phyloP scores from a whole-genome alignment of 1,284 basidiomycete genomes.

The Sporisorium exsertum region DNA sequence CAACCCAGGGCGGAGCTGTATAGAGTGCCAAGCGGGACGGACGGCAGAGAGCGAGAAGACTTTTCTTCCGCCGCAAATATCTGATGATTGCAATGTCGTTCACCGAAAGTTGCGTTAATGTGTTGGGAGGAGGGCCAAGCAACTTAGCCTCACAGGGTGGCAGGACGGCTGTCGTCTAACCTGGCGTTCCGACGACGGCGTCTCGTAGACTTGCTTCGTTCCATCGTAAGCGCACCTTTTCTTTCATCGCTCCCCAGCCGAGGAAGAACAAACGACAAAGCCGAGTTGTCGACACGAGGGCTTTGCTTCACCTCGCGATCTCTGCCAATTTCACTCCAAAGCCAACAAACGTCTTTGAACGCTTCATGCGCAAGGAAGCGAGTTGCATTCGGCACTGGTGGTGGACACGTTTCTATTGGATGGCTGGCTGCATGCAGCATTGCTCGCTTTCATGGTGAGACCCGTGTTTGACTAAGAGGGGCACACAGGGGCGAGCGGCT shows the following conservation, averaged over 20 bases:
- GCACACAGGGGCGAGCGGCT: no score
- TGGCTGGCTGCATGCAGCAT: background rate
- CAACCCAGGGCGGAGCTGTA: background rate
- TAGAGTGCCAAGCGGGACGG: background rate
- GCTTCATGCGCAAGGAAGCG: background rate
- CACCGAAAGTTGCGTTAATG: background rate
- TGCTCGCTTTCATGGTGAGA: background rate
- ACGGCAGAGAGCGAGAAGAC: background rate
- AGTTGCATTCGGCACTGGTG: background rate
- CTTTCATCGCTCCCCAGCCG: background rate
- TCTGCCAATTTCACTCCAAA: background rate
- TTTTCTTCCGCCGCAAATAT: background rate
- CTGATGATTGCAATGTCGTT: background rate
- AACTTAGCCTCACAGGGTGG: no score
- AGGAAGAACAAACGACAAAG: background rate
- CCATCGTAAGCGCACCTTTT: background rate
- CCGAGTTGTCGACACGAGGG: background rate
- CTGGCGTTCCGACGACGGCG: conserved; percentile 4
- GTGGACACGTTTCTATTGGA: background rate
- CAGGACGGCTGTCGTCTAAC: no score
- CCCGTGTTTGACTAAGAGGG: background rate
- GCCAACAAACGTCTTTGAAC: no score
- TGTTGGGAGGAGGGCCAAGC: background rate
- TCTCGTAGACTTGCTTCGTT: background rate
- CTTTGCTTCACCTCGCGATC: background rate